Base-by-base conservation (phyloP, 306 rosid genomes). In the Vicia sativa region DNA sequence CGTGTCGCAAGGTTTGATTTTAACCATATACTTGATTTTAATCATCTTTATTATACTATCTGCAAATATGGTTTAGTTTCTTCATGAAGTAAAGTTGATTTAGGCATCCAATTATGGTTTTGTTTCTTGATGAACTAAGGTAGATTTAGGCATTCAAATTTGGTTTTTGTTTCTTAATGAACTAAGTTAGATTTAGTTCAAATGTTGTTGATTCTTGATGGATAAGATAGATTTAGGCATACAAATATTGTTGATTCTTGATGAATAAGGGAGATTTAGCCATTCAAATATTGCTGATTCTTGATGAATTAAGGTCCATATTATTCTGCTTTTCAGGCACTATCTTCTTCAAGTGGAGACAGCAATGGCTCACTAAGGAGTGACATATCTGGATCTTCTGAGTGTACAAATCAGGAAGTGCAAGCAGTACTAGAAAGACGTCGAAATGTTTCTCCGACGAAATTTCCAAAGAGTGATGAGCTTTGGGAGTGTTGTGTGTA, bases 271-370 rank as follows among this genome's bases (percentile, higher is more conserved):
- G 65, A n/a, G n/a, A n/a, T n/a, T n/a, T n/a, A n/a, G n/a, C n/a
- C 3, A 13, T 11, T 44, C 56, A 37, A 35, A 43, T 43, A 13
- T 12, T 69, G 48, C 13, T 45, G 19, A 5, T 45, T 45, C 9
- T 49, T 49, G 55, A 16, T 49, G 55, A 49, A 49, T 10, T 16
- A 48, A 48, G 74, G 29, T 42, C 19, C 31, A 45, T 72, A 7
- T 45, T 65, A 50, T 31, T 26, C 14, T 71, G 23, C 38, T 74
- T 75, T 74, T 81, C 79, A 86, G 91, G 77, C 78, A 23, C 66
- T 60, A 25, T 14, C 38, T 72, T 76, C 70, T 73, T 62, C 72
- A 63, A 37, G 25, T 41, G 61, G 67, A 31, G 62, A 67, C n/a
- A 34, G 25, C 66, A 62, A 45, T 26, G 64, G 28, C 56, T 72